A percentile compares a stretch with the other conserved stretches of the same genome.
These are phyloP conservation scores for Gastroboletus turbinatus DNA, from an alignment of 1,284 basidiomycete genomes.

Conservation along the genomic window DNA sequence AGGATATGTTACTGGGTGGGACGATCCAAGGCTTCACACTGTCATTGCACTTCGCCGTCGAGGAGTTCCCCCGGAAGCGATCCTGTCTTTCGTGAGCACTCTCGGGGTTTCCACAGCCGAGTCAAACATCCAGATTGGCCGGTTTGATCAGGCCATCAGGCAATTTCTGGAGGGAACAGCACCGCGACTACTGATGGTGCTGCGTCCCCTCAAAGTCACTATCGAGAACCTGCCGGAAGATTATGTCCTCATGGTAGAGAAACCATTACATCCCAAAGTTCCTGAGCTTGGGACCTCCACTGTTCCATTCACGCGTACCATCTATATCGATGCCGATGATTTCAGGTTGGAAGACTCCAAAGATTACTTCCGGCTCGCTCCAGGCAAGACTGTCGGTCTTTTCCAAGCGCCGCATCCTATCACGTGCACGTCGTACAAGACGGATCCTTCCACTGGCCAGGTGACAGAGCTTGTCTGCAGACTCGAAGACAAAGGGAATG, in stretches of 20 bases:
- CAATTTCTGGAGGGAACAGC: conserved; percentile 89
- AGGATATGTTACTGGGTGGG: conserved; percentile 89
- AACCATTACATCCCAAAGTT: conserved; percentile 93
- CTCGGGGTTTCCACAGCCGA: conserved; percentile 90
- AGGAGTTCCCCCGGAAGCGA: conserved; percentile 94
- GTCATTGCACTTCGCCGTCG: conserved; percentile 93
- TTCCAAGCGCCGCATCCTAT: conserved; percentile 96
- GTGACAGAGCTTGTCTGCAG: conserved; percentile 81
- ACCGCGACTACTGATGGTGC: conserved; percentile 91
- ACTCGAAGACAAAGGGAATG: conserved; percentile 70
- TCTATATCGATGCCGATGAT: conserved; percentile 95
- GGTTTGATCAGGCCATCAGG: conserved; percentile 90
- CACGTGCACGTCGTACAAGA: conserved; percentile 88
- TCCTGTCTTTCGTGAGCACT: conserved; percentile 89
- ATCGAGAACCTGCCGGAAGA: conserved; percentile 92
- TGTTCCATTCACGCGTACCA: conserved; percentile 85
- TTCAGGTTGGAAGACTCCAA: conserved; percentile 90
- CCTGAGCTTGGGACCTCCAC: conserved; percentile 82
- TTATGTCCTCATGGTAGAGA: conserved; percentile 82
- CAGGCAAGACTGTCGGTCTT: conserved; percentile 95
- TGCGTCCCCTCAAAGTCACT: conserved; percentile 88
- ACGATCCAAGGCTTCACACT: conserved; percentile 98
- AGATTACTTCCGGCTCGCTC: conserved; percentile 97
- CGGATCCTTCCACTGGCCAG: conserved; percentile 66
- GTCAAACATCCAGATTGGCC: conserved; percentile 83